A percentile compares a stretch with the other conserved stretches of the same genome.
phyloP scores from a whole-genome alignment of 371 early-diverging fungal species.

The Funneliformis caledonium region DNA sequence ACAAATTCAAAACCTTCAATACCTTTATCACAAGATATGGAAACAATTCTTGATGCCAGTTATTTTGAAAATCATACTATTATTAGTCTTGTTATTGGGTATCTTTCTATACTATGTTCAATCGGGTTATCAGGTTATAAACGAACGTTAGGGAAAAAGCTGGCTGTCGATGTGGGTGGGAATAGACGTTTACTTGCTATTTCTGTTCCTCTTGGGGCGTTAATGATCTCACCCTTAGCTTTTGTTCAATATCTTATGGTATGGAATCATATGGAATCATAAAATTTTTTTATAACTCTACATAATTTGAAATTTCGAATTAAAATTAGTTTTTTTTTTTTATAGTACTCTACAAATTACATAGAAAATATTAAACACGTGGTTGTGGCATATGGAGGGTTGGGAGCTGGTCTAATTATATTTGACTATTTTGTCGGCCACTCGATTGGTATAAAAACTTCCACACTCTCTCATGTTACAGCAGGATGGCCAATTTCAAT shows the following conservation, averaged over 20 bases:
- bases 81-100: constrained; percentile 7
- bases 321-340: neutral
- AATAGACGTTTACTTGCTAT: constrained; percentile 11
- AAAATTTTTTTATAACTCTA: neutral
- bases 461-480: neutral
- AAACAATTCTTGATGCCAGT: neutral
- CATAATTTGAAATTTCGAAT: neutral
- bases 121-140: constrained; percentile 16
- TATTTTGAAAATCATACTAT: neutral
- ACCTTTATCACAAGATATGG: neutral
- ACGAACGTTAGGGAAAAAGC: neutral
- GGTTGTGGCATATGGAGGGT: neutral
- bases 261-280: neutral
- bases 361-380: neutral
- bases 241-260: constrained; percentile 35
- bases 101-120: constrained; percentile 15
- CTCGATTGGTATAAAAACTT: neutral
- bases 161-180: constrained; percentile 12
- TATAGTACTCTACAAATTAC: constrained; percentile 2
- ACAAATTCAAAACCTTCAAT: neutral
- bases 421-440: constrained; percentile 20
- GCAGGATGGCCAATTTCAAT: constrained; percentile 28
- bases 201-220: constrained; percentile 27
- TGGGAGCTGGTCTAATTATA: constrained; percentile 20
- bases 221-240: constrained; percentile 25